These are phyloP conservation scores for Paecilomyces fulvus DNA, from an alignment of 2,329 filamentous ascomycete genomes.

Conservation along the genomic window DNA sequence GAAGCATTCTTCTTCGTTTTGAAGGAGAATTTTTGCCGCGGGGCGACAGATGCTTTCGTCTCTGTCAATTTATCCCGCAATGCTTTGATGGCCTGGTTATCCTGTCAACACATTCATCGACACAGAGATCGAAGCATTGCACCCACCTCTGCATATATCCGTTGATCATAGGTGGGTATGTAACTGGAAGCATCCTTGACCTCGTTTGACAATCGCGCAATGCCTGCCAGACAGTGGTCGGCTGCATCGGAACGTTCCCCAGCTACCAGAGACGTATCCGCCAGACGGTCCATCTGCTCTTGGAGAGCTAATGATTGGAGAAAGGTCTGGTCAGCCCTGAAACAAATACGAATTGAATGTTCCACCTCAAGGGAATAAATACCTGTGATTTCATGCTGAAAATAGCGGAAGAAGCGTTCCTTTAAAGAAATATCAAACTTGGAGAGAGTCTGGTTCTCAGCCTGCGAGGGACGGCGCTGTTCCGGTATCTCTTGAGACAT, in stretches of 20 bases:
- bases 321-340: conserved; percentile 2
- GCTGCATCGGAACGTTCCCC: conserved; percentile 73
- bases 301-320: conserved; percentile 53
- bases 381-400: conserved; percentile 68
- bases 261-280: conserved; percentile 52
- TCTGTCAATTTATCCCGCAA: conserved; percentile 70
- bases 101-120: not conserved
- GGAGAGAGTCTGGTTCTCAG: conserved; percentile 23
- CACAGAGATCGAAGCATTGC: not conserved
- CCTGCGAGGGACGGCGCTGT: conserved; percentile 20
- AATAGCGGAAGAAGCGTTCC: conserved; percentile 76
- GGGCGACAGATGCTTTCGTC: conserved; percentile 57
- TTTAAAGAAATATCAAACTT: conserved; percentile 46
- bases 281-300: conserved; percentile 63
- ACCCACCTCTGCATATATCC: conserved; percentile 68
- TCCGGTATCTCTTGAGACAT: conserved; percentile 26
- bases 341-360: not conserved
- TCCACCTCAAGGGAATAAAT: conserved; percentile 15
- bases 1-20: conserved; percentile 52
- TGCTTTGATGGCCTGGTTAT: conserved; percentile 63
- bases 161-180: conserved; percentile 82
- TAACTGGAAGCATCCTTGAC: conserved; percentile 76
- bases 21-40: conserved; percentile 78
- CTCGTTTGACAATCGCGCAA: conserved; percentile 71
- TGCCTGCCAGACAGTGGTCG: conserved; percentile 70